These are phyloP conservation scores for Umbelopsis ramanniana DNA, from an alignment of 192 early-diverging fungal genomes.

Conservation along the genomic window DNA sequence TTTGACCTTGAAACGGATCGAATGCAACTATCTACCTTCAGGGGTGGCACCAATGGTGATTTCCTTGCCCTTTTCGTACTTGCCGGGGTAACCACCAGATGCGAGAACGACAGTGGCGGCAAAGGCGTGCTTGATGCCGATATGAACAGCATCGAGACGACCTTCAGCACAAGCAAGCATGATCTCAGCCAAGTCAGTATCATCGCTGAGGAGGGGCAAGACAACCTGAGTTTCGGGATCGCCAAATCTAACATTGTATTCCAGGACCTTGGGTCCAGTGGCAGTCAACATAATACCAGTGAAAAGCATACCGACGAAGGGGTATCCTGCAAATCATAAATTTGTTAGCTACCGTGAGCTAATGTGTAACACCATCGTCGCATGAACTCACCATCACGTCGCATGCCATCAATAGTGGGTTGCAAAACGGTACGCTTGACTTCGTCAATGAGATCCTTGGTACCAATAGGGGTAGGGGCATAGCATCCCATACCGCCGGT, in stretches of 20 bases:
- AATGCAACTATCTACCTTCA: constrained; percentile 36
- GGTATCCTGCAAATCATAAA: constrained; percentile 56
- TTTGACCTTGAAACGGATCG: not conserved
- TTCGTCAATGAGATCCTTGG: constrained; percentile 68
- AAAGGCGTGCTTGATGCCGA: constrained; percentile 72
- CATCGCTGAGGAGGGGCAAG: constrained; percentile 85
- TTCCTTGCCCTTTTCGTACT: constrained; percentile 79
- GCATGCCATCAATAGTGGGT: constrained; percentile 96
- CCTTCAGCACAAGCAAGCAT: constrained; percentile 88
- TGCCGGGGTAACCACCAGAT: constrained; percentile 91
- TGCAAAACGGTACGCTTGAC: constrained; percentile 83
- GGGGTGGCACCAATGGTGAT: constrained; percentile 65
- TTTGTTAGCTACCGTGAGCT: not conserved
- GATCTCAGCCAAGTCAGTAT: constrained; percentile 86
- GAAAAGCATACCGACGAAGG: constrained; percentile 97
- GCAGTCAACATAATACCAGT: constrained; percentile 95
- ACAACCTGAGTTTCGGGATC: constrained; percentile 98
- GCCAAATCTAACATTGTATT: constrained; percentile 98
- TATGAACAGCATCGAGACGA: constrained; percentile 84
- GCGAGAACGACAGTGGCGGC: constrained; percentile 94
- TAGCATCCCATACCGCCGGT: constrained; percentile 99
- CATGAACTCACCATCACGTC: constrained; percentile 68
- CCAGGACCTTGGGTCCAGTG: constrained; percentile 92
- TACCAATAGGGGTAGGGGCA: constrained; percentile 92
- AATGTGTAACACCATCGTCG: too few relatives aligned